Evolutionary conservation across 1,139 yeast species (phyloP).

Genomic region (Suhomyces panamericanus): DNA sequence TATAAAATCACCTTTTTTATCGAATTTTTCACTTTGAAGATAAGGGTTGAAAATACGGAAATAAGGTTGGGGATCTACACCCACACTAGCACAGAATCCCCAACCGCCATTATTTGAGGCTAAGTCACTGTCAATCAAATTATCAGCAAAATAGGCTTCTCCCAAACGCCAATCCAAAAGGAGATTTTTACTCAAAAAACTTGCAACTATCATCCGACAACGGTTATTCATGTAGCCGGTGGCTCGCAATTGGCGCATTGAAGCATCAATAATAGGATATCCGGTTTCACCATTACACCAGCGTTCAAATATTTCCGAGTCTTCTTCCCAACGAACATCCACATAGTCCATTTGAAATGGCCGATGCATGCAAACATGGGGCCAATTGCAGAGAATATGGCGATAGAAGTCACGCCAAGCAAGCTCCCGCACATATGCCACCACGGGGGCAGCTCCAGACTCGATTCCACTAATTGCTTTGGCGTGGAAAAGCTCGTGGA

Average conservation of each 20-base stretch:
- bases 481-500: conserved; percentile 21
- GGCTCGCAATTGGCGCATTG: conserved; percentile 51
- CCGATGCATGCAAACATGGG: conserved; percentile 49
- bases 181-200: conserved; percentile 52
- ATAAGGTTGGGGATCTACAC: conserved; percentile 57
- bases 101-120: conserved; percentile 59
- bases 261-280: conserved; percentile 56
- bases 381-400: conserved; percentile 50
- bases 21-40: conserved; percentile 51
- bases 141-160: conserved; percentile 49
- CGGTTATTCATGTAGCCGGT: conserved; percentile 57
- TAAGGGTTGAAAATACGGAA: conserved; percentile 56
- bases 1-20: conserved; percentile 47
- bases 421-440: conserved; percentile 42
- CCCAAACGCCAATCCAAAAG: conserved; percentile 59
- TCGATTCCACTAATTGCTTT: conserved; percentile 19
- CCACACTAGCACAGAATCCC: conserved; percentile 55
- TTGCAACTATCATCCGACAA: conserved; percentile 53
- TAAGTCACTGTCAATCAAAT: conserved; percentile 53
- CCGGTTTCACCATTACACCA: conserved; percentile 60
- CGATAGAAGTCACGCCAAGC: conserved; percentile 61
- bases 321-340: conserved; percentile 43
- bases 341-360: conserved; percentile 48
- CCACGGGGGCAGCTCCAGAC: conserved; percentile 28
- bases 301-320: conserved; percentile 33